Percentiles rank a stretch among this genome's conserved stretches.
phyloP scores from a whole-genome alignment of 805 yeast genomes.

The Torulaspora maleeae region DNA sequence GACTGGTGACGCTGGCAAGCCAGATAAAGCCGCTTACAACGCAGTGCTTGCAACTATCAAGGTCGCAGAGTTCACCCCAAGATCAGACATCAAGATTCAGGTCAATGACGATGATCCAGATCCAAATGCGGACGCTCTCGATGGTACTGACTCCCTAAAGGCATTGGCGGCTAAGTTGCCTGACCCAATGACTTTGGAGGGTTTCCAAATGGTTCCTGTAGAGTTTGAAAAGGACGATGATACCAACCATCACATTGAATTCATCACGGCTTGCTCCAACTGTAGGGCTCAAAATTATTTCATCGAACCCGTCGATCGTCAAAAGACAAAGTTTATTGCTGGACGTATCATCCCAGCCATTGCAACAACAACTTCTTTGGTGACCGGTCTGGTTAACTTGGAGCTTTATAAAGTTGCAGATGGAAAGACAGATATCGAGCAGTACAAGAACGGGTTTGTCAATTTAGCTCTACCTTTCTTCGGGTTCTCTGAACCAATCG shows the following conservation, averaged over 20 bases:
- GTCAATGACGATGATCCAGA: conserved; percentile 85
- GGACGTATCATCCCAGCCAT: conserved; percentile 98
- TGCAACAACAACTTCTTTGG: conserved; percentile 98
- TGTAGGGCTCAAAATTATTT: conserved; percentile 89
- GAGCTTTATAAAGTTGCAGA: conserved; percentile 90
- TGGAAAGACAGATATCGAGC: conserved; percentile 67
- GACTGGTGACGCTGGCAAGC: conserved; percentile 60
- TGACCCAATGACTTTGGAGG: conserved; percentile 80
- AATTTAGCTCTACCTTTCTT: conserved; percentile 92
- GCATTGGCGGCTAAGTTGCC: conserved; percentile 76
- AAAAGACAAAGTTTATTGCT: conserved; percentile 93
- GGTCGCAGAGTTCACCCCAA: conserved; percentile 69
- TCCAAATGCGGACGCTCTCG: conserved; percentile 53
- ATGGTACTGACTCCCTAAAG: conserved; percentile 62
- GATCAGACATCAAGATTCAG: conserved; percentile 72
- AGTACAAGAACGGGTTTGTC: conserved; percentile 87
- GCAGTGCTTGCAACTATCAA: conserved; percentile 48
- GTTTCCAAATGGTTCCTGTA: conserved; percentile 80
- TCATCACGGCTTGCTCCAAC: conserved; percentile 92
- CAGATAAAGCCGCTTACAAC: conserved; percentile 46
- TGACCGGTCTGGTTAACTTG: conserved; percentile 88
- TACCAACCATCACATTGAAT: conserved; percentile 91
- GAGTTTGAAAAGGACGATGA: conserved; percentile 99
- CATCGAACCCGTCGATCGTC: conserved; percentile 82
- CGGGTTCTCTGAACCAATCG: conserved; percentile 94